Evolutionary conservation across 306 rosid genomes (phyloP), one percentile per base, ranked within the genome.

Genomic region (Vachellia collinsii): DNA sequence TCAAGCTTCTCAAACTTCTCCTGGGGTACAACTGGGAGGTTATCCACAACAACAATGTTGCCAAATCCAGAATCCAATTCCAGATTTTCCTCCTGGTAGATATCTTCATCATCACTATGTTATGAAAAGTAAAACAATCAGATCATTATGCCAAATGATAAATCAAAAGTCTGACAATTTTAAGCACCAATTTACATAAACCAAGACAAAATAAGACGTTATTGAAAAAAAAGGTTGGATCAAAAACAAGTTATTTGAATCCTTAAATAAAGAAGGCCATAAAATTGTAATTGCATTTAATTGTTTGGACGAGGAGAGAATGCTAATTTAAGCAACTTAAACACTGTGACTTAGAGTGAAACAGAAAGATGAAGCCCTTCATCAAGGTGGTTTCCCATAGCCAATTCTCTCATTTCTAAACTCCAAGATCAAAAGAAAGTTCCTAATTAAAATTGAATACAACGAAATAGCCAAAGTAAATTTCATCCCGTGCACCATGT

Each of bases 1-100:
- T 88, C 88, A 1, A 91, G 86, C 80, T 91, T 91, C 81, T 84
- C 92, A 43, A 82, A 87, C 81, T 91, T 91, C 77, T 87, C 92
- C 17, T 50, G 38, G 3, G 92, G 88, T 37, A 88, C 94, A 48
- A 87, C 86, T 2, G 94, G 94, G 6, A 91, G 87, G 72, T 91
- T 91, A 72, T 87, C 91, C 23, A 91, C 94, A 22, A 91, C 80
- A 3, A 91, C 82, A 41, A 87, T 82, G 84, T 82, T 91, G 8
- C 86, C 80, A 22, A 88, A 88, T 16, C 92, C 92, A 65, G 89
- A 53, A 34, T 91, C 92, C 25, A 87, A 70, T 81, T 91, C 92
- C n/a, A 80, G 39, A 82, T 80, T 79, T 0, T 80, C 91, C 70
- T 86, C 92, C 48, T 81, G 77, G 58, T 42, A 62, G 39, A 80